Evolutionary conservation across 2,329 filamentous ascomycete species (phyloP), one percentile per base, ranked within the genome.

Genomic region (Pseudomassariella vexata): DNA sequence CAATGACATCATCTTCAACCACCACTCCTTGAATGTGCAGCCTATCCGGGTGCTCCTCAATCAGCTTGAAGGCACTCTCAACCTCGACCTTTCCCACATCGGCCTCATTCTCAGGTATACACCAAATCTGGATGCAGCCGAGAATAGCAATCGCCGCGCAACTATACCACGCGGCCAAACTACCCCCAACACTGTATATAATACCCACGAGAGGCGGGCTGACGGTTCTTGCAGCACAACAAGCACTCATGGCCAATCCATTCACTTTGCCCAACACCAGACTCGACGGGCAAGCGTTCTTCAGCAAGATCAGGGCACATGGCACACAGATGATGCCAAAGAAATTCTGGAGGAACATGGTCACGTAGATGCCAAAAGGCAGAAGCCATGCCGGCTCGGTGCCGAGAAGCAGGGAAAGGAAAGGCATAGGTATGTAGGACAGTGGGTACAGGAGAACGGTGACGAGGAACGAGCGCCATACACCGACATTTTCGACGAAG

Each of bases 261-360:
- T 86, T 86, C 53, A 86, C 82, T 45, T 74, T 79, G 2, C 82
- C 82, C 11, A 86, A 64, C 5, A 76, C 70, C 2, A 66, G 68
- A 4, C 74, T 63, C 5, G 73, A 70, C 0, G 80, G 79, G 4
- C 77, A 75, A 2, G 82, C 78, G 57, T 85, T 78, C 53, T 86
- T 86, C 48, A 86, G 70, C 33, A 86, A 63, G 38, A 86, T 85
- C 17, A 86, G 64, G 1, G 82, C 67, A 7, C 82, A 69, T 1
- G 81, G 82, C 22, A 80, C 82, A 15, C 73, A 75, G 21, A 85
- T 65, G 42, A 85, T 83, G 6, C 78, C 79, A 34, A 79, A 74
- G 34, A 83, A 61, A 44, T 81, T 83, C 41, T 82, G 77, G 35
- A 84, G 57, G 2, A 73, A 60, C 20, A 86, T 61, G 24, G 77